Evolutionary conservation across 164 flowering plant genomes (phyloP), one percentile per base, ranked within the genome.

Genomic region (Berberis vulgaris): DNA sequence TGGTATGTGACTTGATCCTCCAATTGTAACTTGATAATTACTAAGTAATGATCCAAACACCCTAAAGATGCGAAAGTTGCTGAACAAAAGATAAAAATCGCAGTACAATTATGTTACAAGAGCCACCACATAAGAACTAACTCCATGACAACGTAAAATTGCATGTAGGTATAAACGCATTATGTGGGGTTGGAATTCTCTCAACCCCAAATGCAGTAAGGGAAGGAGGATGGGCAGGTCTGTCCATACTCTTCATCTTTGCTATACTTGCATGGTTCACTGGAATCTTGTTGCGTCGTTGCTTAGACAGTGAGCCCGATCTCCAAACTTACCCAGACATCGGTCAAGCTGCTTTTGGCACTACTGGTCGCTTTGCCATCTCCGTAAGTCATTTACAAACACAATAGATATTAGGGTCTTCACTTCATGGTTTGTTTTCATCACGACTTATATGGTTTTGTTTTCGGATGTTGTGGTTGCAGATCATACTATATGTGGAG

Each of bases 321-420:
- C 87, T 94, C 2, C 88, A 94, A 73, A 94, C 99, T 3, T 94
- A 89, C 65, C 99, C 99, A 0, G 97, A 94, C 69, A 91, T 94
- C 68, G 99, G 99, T 55, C 96, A 89, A 71, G 97, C 97, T 43
- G 99, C 99, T 26, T 94, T 91, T 71, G 99, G 99, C n/a, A 76
- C 82, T 0, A 10, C 10, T 0, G 99, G 99, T 50, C 86, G 99
- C 26, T 59, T 91, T 54, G 78, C 72, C 56, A 81, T 91, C 58
- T 94, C 97, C 52, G 99, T 91, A 79, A 69, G 83, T 73, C 53
- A 10, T 26, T 26, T 26, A 26, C 26, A 26, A 26, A 26, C 26
- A 26, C 26, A 26, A 26, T 26, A 26, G 26, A 26, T 26, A 26
- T 26, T 26, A 26, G 26, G 26, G 26, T 26, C 26, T 26, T 26